Conservation (phyloP, 2,329 filamentous ascomycete genomes). For the Gyromitra esculenta region DNA sequence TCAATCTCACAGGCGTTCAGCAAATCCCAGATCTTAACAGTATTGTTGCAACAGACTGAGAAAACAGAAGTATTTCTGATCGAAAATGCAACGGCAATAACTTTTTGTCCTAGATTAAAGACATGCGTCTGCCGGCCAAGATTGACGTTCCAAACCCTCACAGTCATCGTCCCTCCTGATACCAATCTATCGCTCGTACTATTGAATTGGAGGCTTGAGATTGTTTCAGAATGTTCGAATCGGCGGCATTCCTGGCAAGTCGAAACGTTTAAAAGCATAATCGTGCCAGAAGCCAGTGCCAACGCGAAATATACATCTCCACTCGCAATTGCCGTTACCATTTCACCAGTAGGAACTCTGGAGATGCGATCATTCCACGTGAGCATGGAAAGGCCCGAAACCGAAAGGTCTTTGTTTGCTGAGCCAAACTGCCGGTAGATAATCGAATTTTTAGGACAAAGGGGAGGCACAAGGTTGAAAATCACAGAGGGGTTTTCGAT, state of each 20-base stretch:
- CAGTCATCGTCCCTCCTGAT: conserved; percentile 21
- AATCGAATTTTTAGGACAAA: conserved; percentile 26
- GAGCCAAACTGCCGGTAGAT: conserved; percentile 23
- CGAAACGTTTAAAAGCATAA: conserved; percentile 1
- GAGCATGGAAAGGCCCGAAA: conserved; percentile 22
- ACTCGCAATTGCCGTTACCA: conserved; percentile 17
- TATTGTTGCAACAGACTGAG: conserved; percentile 28
- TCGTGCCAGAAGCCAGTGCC: background rate
- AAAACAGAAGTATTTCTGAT: conserved; percentile 13
- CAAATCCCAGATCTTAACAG: conserved; percentile 31
- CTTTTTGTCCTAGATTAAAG: conserved; percentile 13
- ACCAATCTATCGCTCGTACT: conserved; percentile 29
- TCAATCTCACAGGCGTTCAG: background rate
- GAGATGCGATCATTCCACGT: conserved; percentile 37
- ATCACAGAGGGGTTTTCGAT: conserved; percentile 15
- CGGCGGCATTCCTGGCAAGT: conserved; percentile 26
- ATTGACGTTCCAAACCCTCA: conserved; percentile 28
- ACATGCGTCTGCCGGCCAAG: conserved; percentile 6
- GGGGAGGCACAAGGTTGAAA: conserved; percentile 25
- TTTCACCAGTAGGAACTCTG: conserved; percentile 13
- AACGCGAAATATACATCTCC: conserved; percentile 33
- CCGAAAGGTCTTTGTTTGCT: background rate
- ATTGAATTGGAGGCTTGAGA: conserved; percentile 33
- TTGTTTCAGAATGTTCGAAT: conserved; percentile 21
- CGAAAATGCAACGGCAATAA: conserved; percentile 36